phyloP scores from a whole-genome alignment of 768 basidiomycete genomes.

The Termitomyces sp. region DNA sequence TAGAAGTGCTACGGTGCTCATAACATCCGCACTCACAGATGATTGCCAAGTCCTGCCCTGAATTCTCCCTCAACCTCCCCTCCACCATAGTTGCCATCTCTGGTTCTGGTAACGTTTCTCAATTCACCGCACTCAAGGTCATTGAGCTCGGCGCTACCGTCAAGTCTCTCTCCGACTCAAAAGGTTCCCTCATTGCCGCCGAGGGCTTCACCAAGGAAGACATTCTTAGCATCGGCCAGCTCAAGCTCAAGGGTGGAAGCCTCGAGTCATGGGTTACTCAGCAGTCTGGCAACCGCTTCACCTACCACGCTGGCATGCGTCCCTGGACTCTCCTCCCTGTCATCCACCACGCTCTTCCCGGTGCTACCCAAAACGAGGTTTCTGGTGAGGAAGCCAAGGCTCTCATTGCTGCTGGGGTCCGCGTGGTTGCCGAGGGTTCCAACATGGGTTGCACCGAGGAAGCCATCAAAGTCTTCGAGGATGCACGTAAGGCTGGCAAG shows the following conservation, averaged over 20 bases:
- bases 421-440: conserved; percentile 73
- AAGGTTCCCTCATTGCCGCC: conserved; percentile 58
- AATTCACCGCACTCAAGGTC: conserved; percentile 72
- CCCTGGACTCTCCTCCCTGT: conserved; percentile 66
- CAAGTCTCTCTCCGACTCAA: conserved; percentile 71
- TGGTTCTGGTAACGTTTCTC: conserved; percentile 74
- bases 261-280: conserved; percentile 34
- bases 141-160: conserved; percentile 73
- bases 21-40: conserved; percentile 32
- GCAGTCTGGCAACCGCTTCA: conserved; percentile 33
- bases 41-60: conserved; percentile 54
- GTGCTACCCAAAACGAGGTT: conserved; percentile 71
- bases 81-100: conserved; percentile 53
- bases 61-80: conserved; percentile 44
- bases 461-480: conserved; percentile 71
- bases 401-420: conserved; percentile 61
- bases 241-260: conserved; percentile 52
- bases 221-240: conserved; percentile 44
- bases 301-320: conserved; percentile 51
- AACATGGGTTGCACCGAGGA: conserved; percentile 77
- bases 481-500: conserved; percentile 45
- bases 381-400: conserved; percentile 66
- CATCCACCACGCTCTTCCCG: conserved; percentile 67
- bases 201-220: conserved; percentile 57
- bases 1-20: not conserved